phyloP scores from a whole-genome alignment of 148 eudicot genomes.

The Beta vulgaris region DNA sequence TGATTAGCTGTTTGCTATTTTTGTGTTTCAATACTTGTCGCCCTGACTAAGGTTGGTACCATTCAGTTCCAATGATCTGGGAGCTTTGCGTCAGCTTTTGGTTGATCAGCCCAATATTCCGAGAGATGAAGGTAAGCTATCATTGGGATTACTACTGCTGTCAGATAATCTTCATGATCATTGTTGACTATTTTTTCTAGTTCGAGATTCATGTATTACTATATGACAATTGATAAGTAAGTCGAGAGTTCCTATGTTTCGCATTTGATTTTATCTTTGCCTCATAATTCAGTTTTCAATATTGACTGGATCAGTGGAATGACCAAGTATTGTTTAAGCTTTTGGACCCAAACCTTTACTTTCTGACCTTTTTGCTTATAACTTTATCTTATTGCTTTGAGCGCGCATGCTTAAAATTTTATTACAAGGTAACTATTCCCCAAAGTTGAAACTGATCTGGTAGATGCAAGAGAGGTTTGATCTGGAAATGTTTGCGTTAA shows the following conservation, averaged over 20 bases:
- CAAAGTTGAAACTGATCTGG: not conserved
- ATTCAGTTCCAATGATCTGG: constrained; percentile 57
- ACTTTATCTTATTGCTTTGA: not conserved
- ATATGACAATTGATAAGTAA: not conserved
- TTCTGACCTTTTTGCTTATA: not conserved
- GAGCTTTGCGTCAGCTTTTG: constrained; percentile 67
- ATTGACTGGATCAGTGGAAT: not conserved
- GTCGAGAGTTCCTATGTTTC: not conserved
- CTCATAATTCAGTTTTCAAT: not conserved
- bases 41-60: not conserved
- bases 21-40: not conserved
- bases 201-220: not conserved
- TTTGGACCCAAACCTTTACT: not conserved
- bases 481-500: not conserved
- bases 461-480: not conserved
- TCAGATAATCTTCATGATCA: not conserved
- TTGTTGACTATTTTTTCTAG: not conserved
- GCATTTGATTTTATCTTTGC: not conserved
- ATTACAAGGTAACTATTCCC: not conserved
- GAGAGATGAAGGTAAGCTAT: constrained; percentile 62
- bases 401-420: not conserved
- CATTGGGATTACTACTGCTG: not conserved
- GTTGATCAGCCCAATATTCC: constrained; percentile 87
- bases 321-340: not conserved
- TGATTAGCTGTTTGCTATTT: not conserved